These are phyloP conservation scores for Coemansia sp. DNA, from an alignment of 192 early-diverging fungal species.

Conservation along the genomic window DNA sequence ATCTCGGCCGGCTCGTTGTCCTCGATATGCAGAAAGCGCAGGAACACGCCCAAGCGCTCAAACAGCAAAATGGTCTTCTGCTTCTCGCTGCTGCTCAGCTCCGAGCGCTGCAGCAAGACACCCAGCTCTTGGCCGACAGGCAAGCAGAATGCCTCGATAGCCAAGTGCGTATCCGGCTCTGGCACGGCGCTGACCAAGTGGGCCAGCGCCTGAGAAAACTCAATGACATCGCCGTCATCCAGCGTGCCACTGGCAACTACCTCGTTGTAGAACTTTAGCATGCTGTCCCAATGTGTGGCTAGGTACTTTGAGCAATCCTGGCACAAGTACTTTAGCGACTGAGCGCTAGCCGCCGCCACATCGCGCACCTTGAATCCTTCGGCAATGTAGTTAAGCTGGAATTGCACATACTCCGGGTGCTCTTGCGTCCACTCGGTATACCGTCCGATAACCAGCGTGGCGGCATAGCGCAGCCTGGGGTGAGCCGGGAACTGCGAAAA, in stretches of 20 bases:
- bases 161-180: conserved; percentile 32
- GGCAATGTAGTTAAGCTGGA: conserved; percentile 91
- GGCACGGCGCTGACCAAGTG: conserved; percentile 87
- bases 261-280: conserved; percentile 84
- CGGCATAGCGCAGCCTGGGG: conserved; percentile 94
- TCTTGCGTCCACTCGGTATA: conserved; percentile 92
- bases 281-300: conserved; percentile 74
- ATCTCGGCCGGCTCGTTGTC: conserved; percentile 35
- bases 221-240: conserved; percentile 69
- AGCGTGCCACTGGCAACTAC: conserved; percentile 65
- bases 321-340: conserved; percentile 88
- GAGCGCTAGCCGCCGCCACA: conserved; percentile 80
- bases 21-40: conserved; percentile 45
- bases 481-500: conserved; percentile 85
- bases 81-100: conserved; percentile 16
- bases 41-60: conserved; percentile 51
- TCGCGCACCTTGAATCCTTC: conserved; percentile 90
- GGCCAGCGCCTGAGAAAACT: conserved; percentile 89
- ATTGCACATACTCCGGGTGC: conserved; percentile 90
- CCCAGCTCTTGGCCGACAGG: conserved; percentile 44
- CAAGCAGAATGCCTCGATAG: conserved; percentile 54
- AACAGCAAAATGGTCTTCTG: conserved; percentile 33
- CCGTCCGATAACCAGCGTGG: conserved; percentile 93
- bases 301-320: conserved; percentile 86
- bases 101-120: conserved; percentile 36